These are phyloP conservation scores for Eurotiales sp. DNA, from an alignment of 2,329 filamentous ascomycete genomes.

Conservation along the genomic window DNA sequence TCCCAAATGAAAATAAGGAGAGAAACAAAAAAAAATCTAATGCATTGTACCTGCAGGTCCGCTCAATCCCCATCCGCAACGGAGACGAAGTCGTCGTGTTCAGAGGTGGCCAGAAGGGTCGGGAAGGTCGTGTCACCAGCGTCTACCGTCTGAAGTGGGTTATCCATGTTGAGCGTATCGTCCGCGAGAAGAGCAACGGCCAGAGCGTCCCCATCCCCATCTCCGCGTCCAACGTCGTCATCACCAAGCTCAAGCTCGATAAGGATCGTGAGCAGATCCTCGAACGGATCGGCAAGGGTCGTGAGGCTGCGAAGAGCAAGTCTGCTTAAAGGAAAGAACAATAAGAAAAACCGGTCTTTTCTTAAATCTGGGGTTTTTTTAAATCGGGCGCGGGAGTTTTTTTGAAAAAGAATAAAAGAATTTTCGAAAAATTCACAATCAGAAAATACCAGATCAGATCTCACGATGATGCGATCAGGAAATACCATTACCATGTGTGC, in stretches of 20 bases:
- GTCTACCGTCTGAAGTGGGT: constrained; percentile 99
- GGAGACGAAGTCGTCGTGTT: constrained; percentile 93
- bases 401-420: too few relatives aligned
- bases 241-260: constrained; percentile 95
- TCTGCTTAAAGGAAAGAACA: not conserved
- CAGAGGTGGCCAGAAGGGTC: constrained; percentile 92
- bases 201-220: constrained; percentile 93
- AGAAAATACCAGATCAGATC: too few relatives aligned
- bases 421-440: too few relatives aligned
- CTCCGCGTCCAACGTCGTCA: constrained; percentile 93
- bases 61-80: constrained; percentile 74
- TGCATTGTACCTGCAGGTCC: constrained; percentile 18
- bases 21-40: constrained; percentile 12
- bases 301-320: constrained; percentile 30
- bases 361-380: too few relatives aligned
- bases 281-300: constrained; percentile 45
- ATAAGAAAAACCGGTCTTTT: not conserved
- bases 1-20: constrained; percentile 16
- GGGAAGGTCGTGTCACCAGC: constrained; percentile 95
- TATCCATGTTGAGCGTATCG: constrained; percentile 94
- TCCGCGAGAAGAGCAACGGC: constrained; percentile 95
- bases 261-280: constrained; percentile 50
- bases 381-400: too few relatives aligned
- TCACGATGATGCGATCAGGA: too few relatives aligned
- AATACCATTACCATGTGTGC: too few relatives aligned